Conservation (phyloP, 305 asterid species). For the Ajuga reptans region DNA sequence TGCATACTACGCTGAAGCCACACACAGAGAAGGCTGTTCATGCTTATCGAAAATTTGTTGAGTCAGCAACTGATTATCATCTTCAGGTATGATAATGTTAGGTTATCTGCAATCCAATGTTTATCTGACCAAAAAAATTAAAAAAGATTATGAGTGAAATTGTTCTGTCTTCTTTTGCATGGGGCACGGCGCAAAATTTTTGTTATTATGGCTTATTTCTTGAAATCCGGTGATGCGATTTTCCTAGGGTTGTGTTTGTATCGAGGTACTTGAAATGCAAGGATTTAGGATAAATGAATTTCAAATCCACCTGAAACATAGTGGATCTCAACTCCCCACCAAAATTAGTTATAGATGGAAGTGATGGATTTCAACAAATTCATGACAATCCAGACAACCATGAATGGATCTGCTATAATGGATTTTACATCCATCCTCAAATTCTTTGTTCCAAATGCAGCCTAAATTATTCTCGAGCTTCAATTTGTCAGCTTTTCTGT, state of each 20-base stretch:
- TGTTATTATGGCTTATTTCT: not conserved
- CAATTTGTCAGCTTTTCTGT: not conserved
- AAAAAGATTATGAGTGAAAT: not conserved
- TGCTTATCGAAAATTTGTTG: constrained; percentile 59
- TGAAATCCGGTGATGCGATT: not conserved
- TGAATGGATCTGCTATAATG: too few species aligned
- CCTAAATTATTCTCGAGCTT: not conserved
- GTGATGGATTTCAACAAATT: too few species aligned
- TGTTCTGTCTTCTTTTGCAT: not conserved
- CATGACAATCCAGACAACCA: too few species aligned
- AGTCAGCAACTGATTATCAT: constrained; percentile 69
- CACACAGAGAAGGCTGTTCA: constrained; percentile 49
- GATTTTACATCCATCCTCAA: too few species aligned
- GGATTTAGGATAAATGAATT: too few species aligned
- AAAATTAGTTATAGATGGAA: too few species aligned
- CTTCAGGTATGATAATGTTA: constrained; percentile 43
- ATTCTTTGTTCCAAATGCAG: too few species aligned
- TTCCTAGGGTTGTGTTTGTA: too few species aligned
- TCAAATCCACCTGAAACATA: too few species aligned
- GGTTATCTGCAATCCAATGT: constrained; percentile 4
- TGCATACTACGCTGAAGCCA: constrained; percentile 46
- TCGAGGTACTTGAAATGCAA: too few species aligned
- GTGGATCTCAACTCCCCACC: too few species aligned
- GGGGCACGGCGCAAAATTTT: not conserved
- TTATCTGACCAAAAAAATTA: not conserved